These are phyloP conservation scores for Carex kokanica DNA, from an alignment of 176 grass and related monocot genomes.

Conservation along the genomic window DNA sequence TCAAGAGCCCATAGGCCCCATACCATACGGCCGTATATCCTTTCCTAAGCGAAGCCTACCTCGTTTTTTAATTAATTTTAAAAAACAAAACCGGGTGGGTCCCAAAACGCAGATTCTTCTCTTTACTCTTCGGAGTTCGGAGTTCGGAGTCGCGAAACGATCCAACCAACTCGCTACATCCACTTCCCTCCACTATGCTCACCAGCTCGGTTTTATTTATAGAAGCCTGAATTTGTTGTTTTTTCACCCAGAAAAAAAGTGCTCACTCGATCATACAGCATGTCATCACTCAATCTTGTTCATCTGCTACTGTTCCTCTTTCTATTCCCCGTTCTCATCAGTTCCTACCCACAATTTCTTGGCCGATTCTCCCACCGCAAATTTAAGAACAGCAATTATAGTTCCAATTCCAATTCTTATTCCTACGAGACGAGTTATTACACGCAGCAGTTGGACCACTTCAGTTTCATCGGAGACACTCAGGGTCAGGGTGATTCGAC, in stretches of 20 bases:
- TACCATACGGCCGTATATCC: neutral
- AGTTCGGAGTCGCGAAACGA: neutral
- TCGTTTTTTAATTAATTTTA: neutral
- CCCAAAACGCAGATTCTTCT: neutral
- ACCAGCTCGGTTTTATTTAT: neutral
- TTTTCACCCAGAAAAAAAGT: neutral
- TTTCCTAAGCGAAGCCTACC: neutral
- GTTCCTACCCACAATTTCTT: conserved; percentile 20
- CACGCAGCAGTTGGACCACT: conserved; percentile 89
- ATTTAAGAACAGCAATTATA: neutral
- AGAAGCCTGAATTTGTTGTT: too few relatives aligned
- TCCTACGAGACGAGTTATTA: conserved; percentile 71
- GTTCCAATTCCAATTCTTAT: conserved; percentile 5
- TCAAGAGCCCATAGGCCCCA: too few relatives aligned
- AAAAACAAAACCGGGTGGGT: neutral
- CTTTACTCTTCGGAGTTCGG: neutral
- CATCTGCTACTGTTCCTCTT: conserved; percentile 1
- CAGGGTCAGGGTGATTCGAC: conserved; percentile 15
- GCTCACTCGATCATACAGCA: neutral
- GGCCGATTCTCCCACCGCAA: conserved; percentile 28
- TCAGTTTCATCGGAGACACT: conserved; percentile 63
- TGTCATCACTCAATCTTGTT: neutral
- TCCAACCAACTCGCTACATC: neutral
- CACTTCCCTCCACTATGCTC: neutral
- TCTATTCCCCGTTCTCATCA: neutral